phyloP scores from a whole-genome alignment of 2,329 filamentous ascomycete genomes.

The Ceratocystiopsis sp. region DNA sequence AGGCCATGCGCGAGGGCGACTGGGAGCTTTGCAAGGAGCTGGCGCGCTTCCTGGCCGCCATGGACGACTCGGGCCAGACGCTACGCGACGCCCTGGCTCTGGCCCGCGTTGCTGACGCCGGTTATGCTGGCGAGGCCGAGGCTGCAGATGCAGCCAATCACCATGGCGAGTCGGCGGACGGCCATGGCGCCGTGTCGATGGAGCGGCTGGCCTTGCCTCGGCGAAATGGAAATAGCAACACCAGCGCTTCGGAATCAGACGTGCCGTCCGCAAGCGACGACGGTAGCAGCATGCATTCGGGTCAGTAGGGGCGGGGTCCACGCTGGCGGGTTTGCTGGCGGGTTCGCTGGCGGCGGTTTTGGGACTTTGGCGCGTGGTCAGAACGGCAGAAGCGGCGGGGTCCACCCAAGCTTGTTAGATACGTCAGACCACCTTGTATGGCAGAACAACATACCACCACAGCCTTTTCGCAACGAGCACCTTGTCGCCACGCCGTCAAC shows the following conservation, averaged over 20 bases:
- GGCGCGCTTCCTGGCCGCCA: conserved; percentile 81
- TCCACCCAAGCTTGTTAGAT: too few relatives aligned
- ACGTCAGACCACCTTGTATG: too few relatives aligned
- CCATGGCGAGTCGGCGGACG: background rate
- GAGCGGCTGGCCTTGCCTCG: conserved; percentile 14
- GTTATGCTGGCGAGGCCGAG: background rate
- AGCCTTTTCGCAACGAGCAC: background rate
- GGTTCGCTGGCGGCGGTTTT: too few relatives aligned
- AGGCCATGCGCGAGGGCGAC: conserved; percentile 70
- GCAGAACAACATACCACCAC: background rate
- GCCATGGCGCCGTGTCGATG: too few relatives aligned
- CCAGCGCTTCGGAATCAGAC: conserved; percentile 8
- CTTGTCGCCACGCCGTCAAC: background rate
- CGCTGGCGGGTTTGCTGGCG: too few relatives aligned
- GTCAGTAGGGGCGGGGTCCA: background rate
- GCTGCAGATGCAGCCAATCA: background rate
- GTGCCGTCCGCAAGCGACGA: conserved; percentile 8
- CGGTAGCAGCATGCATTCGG: conserved; percentile 6
- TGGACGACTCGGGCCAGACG: conserved; percentile 74
- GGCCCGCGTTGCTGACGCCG: conserved; percentile 19
- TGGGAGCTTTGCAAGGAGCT: conserved; percentile 95
- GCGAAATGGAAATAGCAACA: conserved; percentile 2
- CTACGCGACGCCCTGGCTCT: conserved; percentile 54
- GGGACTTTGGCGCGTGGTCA: too few relatives aligned
- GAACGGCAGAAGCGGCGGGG: too few relatives aligned